Conservation (phyloP, 176 grass and related monocot genomes). For the Leersia perrieri region DNA sequence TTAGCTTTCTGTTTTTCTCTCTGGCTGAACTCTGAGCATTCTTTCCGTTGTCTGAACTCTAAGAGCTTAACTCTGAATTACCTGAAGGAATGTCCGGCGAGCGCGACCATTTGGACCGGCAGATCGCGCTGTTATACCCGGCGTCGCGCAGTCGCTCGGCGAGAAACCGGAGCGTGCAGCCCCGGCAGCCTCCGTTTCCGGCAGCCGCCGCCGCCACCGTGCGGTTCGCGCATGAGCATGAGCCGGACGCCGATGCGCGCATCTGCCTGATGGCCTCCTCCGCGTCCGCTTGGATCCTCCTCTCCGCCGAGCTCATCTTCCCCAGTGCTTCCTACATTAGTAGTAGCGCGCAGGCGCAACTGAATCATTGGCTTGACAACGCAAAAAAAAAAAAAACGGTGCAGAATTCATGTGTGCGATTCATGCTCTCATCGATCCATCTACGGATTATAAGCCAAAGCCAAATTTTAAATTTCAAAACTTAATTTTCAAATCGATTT, state of each 20-base stretch:
- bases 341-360: background rate
- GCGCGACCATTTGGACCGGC: conserved; percentile 54
- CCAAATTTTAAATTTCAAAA: no score
- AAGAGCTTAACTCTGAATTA: background rate
- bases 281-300: conserved; percentile 39
- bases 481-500: no score
- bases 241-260: conserved; percentile 18
- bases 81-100: conserved; percentile 54
- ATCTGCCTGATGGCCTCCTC: conserved; percentile 49
- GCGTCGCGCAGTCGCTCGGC: conserved; percentile 40
- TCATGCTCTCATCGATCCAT: no score
- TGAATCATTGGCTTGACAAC: background rate
- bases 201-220: background rate
- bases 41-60: background rate
- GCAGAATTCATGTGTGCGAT: no score
- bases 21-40: background rate
- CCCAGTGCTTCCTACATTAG: conserved; percentile 50
- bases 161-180: conserved; percentile 41
- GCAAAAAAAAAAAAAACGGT: no score
- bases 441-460: no score
- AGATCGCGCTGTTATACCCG: conserved; percentile 62
- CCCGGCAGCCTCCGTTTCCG: conserved; percentile 25
- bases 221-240: conserved; percentile 47
- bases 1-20: background rate
- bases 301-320: conserved; percentile 58